Evolutionary conservation across 345 rosid species (phyloP).

Genomic region (Microthlaspi erraticum): DNA sequence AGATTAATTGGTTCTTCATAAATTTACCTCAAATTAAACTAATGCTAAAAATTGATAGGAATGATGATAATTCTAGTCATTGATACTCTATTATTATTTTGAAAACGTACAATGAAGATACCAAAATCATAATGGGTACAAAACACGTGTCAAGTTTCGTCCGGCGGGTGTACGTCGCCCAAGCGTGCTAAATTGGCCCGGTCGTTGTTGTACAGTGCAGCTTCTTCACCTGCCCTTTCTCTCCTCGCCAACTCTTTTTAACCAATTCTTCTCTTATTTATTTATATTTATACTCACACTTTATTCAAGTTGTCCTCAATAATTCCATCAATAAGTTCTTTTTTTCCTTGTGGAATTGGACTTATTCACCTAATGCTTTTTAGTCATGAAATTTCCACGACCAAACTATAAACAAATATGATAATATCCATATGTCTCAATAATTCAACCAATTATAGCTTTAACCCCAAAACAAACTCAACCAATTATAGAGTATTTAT

Average conservation of each 20-base stretch:
- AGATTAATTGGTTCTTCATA: too few species aligned
- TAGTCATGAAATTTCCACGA: slow-evolving; percentile 36
- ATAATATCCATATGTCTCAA: slow-evolving; percentile 33
- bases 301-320: slow-evolving; percentile 38
- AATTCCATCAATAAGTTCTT: slow-evolving; percentile 15
- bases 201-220: slow-evolving; percentile 37
- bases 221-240: slow-evolving; percentile 42
- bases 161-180: slow-evolving; percentile 37
- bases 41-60: background rate
- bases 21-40: too few species aligned
- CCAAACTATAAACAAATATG: slow-evolving; percentile 26
- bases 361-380: slow-evolving; percentile 42
- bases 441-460: slow-evolving; percentile 39
- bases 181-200: slow-evolving; percentile 35
- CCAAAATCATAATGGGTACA: background rate
- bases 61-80: slow-evolving; percentile 7
- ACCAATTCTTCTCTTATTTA: slow-evolving; percentile 16
- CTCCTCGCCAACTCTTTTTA: slow-evolving; percentile 27
- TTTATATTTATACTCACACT: background rate
- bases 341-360: slow-evolving; percentile 15
- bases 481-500: slow-evolving; percentile 29
- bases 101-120: slow-evolving; percentile 29
- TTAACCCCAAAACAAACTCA: slow-evolving; percentile 12
- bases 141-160: slow-evolving; percentile 41
- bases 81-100: slow-evolving; percentile 1